Evolutionary conservation across 176 grass and related monocot genomes (phyloP), one percentile per base, ranked within the genome.

Genomic region (Rhynchospora tenuis): DNA sequence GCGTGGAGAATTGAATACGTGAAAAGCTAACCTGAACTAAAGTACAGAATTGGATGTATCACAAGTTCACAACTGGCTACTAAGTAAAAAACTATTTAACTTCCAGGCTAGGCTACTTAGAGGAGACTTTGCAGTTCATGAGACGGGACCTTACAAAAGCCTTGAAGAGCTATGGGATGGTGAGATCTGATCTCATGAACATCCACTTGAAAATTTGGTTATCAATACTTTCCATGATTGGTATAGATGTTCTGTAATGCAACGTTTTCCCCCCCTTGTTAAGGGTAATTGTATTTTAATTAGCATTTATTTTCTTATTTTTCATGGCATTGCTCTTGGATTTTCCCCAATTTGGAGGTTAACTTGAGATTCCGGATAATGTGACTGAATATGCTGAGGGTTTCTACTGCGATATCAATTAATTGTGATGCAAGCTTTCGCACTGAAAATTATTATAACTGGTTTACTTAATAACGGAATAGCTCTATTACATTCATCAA

Each of bases 141-240:
- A 82, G 1, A 31, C 82, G 26, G 86, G 90, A 60, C 88, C 87
- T 52, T 87, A 85, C 59, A 92, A 85, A 83, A 89, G 84, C 64
- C 22, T 90, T 17, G 44, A 95, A 12, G 93, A 95, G 75, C 22
- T 92, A 31, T 95, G 90, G 88, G 90, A 90, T 54, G 86, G 81
- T 66, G 88, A 92, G 64, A 92, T 90, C 61, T 91, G 66, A 83
- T 48, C 42, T 62, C 31, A 80, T 45, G 20, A 45, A 28, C 13
- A n/a, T 63, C 26, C 31, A 33, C 13, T 43, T 2, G 9, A 82
- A 14, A 48, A 65, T 12, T 22, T 52, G 5, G 24, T 7, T 67
- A 66, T 64, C 15, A 66, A 13, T 19, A 6, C 13, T 44, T 66
- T 43, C 1, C 16, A 10, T 62, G 28, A 59, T 44, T 42, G 15